These are phyloP conservation scores for Rosa chinensis DNA, from an alignment of 306 rosid genomes.

Conservation along the genomic window DNA sequence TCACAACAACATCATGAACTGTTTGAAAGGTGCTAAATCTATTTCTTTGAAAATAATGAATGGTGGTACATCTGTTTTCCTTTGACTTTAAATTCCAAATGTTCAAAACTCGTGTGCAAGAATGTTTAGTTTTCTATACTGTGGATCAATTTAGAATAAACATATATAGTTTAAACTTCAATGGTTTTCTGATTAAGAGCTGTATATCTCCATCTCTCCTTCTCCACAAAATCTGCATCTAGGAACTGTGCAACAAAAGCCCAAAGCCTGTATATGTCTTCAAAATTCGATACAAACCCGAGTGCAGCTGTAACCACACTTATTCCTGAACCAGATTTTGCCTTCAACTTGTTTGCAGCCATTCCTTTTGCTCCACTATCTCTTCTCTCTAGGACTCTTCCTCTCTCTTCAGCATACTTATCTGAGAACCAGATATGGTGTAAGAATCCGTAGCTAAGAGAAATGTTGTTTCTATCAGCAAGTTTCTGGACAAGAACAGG, in stretches of 20 bases:
- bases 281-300: constrained; percentile 76
- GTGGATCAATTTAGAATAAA: constrained; percentile 23
- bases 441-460: constrained; percentile 74
- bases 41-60: constrained; percentile 21
- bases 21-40: not conserved
- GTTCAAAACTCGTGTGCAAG: constrained; percentile 18
- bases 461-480: constrained; percentile 79
- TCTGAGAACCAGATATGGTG: constrained; percentile 73
- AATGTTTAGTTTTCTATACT: constrained; percentile 13
- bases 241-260: constrained; percentile 82
- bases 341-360: constrained; percentile 36
- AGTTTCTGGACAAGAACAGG: constrained; percentile 90
- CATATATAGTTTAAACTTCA: constrained; percentile 52
- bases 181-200: constrained; percentile 75
- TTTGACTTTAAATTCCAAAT: constrained; percentile 18
- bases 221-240: constrained; percentile 94
- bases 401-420: constrained; percentile 66
- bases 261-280: constrained; percentile 82
- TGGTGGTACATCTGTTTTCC: not conserved
- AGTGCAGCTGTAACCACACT: constrained; percentile 87
- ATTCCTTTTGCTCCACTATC: constrained; percentile 32
- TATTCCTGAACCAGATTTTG: constrained; percentile 48
- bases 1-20: not conserved
- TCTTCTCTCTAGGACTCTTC: constrained; percentile 48
- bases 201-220: constrained; percentile 93